Conservation (phyloP, 768 basidiomycete species). For the Mycena filopes region DNA sequence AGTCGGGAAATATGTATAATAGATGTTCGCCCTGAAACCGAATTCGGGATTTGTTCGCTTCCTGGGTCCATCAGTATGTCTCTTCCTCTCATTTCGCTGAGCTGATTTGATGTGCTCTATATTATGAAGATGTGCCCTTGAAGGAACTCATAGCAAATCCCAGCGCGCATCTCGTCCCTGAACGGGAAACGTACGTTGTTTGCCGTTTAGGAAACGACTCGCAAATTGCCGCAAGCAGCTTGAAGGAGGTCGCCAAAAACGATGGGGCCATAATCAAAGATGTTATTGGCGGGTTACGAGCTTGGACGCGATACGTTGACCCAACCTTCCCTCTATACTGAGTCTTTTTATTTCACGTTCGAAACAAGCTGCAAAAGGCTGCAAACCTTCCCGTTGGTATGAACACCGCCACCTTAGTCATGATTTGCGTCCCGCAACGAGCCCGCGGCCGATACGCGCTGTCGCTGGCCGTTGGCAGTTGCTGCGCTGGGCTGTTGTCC, state of each 20-base stretch:
- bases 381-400: no score
- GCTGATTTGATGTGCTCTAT: constrained; percentile 18
- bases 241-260: constrained; percentile 51
- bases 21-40: constrained; percentile 82
- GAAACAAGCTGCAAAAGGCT: no score
- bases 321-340: constrained; percentile 83
- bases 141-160: constrained; percentile 72
- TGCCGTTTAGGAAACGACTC: constrained; percentile 96
- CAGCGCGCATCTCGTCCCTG: constrained; percentile 46
- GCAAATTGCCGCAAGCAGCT: constrained; percentile 81
- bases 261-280: constrained; percentile 61
- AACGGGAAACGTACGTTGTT: constrained; percentile 63
- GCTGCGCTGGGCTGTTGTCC: no score
- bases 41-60: constrained; percentile 89
- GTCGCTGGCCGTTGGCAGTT: no score
- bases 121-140: constrained; percentile 79
- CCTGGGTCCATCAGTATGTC: constrained; percentile 77
- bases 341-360: constrained; percentile 27
- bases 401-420: no score
- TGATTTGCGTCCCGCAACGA: no score
- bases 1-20: constrained; percentile 48
- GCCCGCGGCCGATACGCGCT: no score
- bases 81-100: neutral
- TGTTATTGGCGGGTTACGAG: constrained; percentile 82
- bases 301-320: constrained; percentile 84